Conservation (phyloP, 495 filamentous ascomycete species). For the Podospora pseudopauciseta region DNA sequence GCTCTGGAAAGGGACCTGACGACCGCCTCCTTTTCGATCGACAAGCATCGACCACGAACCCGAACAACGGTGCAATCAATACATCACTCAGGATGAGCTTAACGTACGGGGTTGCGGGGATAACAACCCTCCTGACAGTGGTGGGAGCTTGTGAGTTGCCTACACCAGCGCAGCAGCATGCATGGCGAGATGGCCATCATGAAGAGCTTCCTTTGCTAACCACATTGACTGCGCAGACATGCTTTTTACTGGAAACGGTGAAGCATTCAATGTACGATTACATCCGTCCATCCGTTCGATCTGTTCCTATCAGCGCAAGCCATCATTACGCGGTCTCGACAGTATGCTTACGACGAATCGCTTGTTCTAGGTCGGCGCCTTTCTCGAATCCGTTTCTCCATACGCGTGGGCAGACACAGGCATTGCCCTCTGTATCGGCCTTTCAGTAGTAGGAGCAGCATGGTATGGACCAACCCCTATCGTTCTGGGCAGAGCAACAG, state of each 20-base stretch:
- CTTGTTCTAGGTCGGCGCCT: conserved; percentile 95
- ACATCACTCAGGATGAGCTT: conserved; percentile 48
- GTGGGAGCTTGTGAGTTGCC: conserved; percentile 75
- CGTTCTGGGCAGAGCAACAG: not conserved
- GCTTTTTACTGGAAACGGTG: conserved; percentile 94
- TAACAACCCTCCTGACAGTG: conserved; percentile 68
- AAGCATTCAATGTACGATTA: conserved; percentile 84
- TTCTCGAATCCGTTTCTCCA: conserved; percentile 90
- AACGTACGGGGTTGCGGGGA: conserved; percentile 65
- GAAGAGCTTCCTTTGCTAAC: conserved; percentile 33
- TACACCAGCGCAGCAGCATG: not conserved
- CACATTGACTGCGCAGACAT: conserved; percentile 63
- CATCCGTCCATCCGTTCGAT: conserved; percentile 7
- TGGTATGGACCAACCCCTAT: conserved; percentile 58
- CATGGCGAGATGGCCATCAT: conserved; percentile 4
- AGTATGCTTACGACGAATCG: conserved; percentile 47
- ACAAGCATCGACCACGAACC: not conserved
- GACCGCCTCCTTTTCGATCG: not conserved
- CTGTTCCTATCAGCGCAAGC: conserved; percentile 10
- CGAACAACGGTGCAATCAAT: conserved; percentile 6
- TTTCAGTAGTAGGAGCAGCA: conserved; percentile 94
- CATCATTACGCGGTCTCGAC: conserved; percentile 25
- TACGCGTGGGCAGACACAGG: conserved; percentile 90
- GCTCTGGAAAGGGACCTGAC: conserved; percentile 8
- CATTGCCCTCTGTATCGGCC: conserved; percentile 89